Evolutionary conservation across 768 basidiomycete genomes (phyloP), one percentile per base, ranked within the genome.

Genomic region (Sporobolomyces pararoseus): DNA sequence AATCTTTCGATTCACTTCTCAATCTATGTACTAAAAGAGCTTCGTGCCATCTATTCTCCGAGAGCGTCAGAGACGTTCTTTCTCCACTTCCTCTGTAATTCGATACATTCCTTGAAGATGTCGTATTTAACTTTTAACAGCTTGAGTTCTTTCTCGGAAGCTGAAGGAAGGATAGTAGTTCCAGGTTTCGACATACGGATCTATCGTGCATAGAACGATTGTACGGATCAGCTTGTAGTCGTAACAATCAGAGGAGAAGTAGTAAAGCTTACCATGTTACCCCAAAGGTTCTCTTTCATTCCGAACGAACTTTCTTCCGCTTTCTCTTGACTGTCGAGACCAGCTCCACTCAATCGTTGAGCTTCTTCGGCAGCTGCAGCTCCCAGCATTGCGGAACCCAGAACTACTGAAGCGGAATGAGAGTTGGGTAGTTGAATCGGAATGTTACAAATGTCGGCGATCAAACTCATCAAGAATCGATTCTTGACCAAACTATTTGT

Each of bases 381-480:
- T 19, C 89, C 96, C 21, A 99, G 84, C 89, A 99, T 95, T 10
- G 95, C 93, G 0, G 91, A 87, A 1, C 96, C 96, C 16, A 90
- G 84, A 4, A 95, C 92, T 39, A 98, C 96, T 2, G 94, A 89
- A 1, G 86, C 88, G 1, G 85, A 84, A 70, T 85, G 83, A 68
- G 87, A 88, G 65, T 82, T 82, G 0, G 96, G 95, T 42, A 96
- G 83, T 44, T 96, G 84, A 61, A 98, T 86, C 5, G 88, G 87
- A 81, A 93, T 85, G 58, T 81, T 81, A 77, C 94, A 96, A 29
- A 86, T 85, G 75, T 95, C 86, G 17, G 94, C 91, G 66, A 99
- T 84, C 47, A 96, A 86, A 76, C 63, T 85, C 91, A 98, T 94
- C 70, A 98, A 83, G 31, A 84, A 81, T n/a, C 77, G 77, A 80